Evolutionary conservation across 2,329 filamentous ascomycete species (phyloP).

Genomic region (Epichloe coenophiala): DNA sequence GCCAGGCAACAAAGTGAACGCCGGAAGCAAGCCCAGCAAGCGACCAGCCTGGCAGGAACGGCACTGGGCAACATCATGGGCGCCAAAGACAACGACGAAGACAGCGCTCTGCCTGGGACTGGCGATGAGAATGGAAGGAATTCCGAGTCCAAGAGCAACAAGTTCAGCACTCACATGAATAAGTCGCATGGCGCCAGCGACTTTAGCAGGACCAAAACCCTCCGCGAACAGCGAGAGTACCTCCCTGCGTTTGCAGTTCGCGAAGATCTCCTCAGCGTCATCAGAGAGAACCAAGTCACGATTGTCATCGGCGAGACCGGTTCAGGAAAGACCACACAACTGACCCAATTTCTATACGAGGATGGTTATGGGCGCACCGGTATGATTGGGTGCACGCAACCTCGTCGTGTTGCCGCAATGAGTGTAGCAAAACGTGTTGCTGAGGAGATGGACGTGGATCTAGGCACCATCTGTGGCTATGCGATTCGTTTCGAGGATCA

Average conservation of each 20-base stretch:
- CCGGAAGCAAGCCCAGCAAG: slow-evolving; percentile 87
- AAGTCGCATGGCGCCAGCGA: slow-evolving; percentile 73
- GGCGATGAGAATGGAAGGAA: slow-evolving; percentile 55
- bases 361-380: slow-evolving; percentile 82
- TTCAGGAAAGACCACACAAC: slow-evolving; percentile 92
- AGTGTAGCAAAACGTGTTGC: slow-evolving; percentile 96
- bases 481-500: slow-evolving; percentile 98
- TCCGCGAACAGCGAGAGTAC: slow-evolving; percentile 84
- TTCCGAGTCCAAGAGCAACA: slow-evolving; percentile 38
- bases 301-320: slow-evolving; percentile 96
- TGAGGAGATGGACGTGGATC: slow-evolving; percentile 91
- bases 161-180: slow-evolving; percentile 85
- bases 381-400: slow-evolving; percentile 93
- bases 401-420: slow-evolving; percentile 93
- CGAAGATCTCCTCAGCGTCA: slow-evolving; percentile 81
- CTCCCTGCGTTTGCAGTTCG: slow-evolving; percentile 86
- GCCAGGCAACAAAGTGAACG: slow-evolving; percentile 83
- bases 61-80: slow-evolving; percentile 91
- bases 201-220: slow-evolving; percentile 84
- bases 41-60: slow-evolving; percentile 85
- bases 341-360: slow-evolving; percentile 92
- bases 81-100: slow-evolving; percentile 82
- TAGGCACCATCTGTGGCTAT: slow-evolving; percentile 84
- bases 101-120: slow-evolving; percentile 69
- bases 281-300: slow-evolving; percentile 91